Evolutionary conservation across 345 rosid species (phyloP).

Genomic region (Eutrema heterophyllum): DNA sequence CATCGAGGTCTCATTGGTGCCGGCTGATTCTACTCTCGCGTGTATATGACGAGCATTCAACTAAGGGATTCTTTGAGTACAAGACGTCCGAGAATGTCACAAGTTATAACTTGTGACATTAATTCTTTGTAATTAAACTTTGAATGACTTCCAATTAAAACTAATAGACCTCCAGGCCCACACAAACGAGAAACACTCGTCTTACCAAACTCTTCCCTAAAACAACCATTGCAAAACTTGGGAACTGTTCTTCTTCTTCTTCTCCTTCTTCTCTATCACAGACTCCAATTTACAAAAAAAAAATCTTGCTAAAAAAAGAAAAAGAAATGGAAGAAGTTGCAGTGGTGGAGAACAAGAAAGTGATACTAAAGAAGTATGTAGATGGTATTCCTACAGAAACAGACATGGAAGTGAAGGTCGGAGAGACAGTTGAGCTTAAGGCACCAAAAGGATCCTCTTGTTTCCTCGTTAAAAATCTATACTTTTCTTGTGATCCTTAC

Average conservation of each 20-base stretch:
- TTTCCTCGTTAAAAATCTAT: slow-evolving; percentile 43
- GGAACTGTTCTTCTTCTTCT: neutral
- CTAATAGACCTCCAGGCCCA: neutral
- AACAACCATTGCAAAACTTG: neutral
- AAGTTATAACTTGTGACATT: too few relatives aligned
- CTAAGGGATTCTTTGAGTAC: too few relatives aligned
- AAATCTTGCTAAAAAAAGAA: too few relatives aligned
- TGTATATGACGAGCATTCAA: too few relatives aligned
- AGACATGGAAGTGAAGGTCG: slow-evolving; percentile 32
- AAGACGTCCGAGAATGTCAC: too few relatives aligned
- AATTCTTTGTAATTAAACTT: neutral
- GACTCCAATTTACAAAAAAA: neutral
- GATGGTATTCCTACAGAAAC: slow-evolving; percentile 32
- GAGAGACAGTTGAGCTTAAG: slow-evolving; percentile 21
- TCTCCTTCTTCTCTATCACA: neutral
- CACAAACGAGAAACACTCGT: slow-evolving; percentile 13
- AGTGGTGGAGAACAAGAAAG: slow-evolving; percentile 35
- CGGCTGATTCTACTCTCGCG: too few relatives aligned
- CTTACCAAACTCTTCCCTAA: slow-evolving; percentile 23
- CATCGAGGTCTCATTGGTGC: too few relatives aligned
- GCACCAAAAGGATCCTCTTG: slow-evolving; percentile 32
- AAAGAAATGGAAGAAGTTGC: slow-evolving; percentile 5
- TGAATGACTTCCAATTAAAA: neutral
- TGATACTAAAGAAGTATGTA: slow-evolving; percentile 31
- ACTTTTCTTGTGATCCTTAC: slow-evolving; percentile 54